These are phyloP conservation scores for Globisporangium lucens DNA, from an alignment of 352 stramenopile species.

Conservation along the genomic window DNA sequence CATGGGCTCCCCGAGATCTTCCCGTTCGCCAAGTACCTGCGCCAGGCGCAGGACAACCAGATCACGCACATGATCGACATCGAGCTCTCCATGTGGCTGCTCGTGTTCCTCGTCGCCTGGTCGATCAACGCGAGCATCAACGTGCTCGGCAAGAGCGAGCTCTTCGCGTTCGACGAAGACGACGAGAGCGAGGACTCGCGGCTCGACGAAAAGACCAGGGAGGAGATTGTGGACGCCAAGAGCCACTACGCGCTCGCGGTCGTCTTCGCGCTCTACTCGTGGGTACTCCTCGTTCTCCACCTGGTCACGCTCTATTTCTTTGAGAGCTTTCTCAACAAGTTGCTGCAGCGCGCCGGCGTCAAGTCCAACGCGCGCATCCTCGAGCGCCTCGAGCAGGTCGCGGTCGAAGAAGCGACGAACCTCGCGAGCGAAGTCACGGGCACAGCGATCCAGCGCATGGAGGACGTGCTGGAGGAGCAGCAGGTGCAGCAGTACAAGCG, in stretches of 20 bases:
- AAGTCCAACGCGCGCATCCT: slow-evolving; percentile 1
- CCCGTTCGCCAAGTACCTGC: slow-evolving; percentile 74
- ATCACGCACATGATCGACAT: slow-evolving; percentile 81
- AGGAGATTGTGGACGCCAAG: background rate
- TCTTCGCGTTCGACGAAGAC: slow-evolving; percentile 17
- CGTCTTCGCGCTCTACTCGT: slow-evolving; percentile 11
- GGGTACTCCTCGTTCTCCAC: slow-evolving; percentile 10
- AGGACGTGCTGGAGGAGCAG: slow-evolving; percentile 21
- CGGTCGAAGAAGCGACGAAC: slow-evolving; percentile 22
- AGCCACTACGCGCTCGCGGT: slow-evolving; percentile 11
- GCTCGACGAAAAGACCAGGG: background rate
- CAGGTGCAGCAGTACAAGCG: slow-evolving; percentile 12
- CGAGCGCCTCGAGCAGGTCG: slow-evolving; percentile 23
- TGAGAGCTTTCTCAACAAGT: background rate
- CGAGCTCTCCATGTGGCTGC: slow-evolving; percentile 58
- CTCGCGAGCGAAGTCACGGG: slow-evolving; percentile 23
- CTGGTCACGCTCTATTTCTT: background rate
- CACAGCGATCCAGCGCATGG: slow-evolving; percentile 28
- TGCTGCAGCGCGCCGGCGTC: slow-evolving; percentile 9
- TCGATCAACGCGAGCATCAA: slow-evolving; percentile 27
- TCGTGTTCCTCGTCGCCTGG: slow-evolving; percentile 49
- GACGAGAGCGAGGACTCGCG: background rate
- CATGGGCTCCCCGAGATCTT: slow-evolving; percentile 48
- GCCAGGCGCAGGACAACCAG: slow-evolving; percentile 70
- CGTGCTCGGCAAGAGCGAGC: slow-evolving; percentile 12